Conservation (phyloP, 2,329 filamentous ascomycete species). For the Amylocarpus encephaloides region DNA sequence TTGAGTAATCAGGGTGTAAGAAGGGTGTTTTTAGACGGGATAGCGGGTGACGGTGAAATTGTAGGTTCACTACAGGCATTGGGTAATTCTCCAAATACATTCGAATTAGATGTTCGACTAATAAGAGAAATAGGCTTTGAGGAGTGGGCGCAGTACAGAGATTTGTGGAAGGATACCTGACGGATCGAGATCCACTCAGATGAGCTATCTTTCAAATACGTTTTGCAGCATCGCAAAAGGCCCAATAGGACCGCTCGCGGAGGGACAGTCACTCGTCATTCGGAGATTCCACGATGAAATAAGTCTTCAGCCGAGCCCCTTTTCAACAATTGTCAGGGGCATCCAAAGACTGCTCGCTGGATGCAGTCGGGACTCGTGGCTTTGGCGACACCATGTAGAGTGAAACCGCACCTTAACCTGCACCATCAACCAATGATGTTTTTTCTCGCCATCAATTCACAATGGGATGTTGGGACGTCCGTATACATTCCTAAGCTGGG, state of each 20-base stretch:
- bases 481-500: neutral
- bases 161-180: slow-evolving; percentile 42
- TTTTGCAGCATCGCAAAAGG: no score
- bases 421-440: neutral
- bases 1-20: slow-evolving; percentile 45
- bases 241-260: no score
- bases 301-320: no score
- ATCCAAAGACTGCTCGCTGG: no score
- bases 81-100: slow-evolving; percentile 36
- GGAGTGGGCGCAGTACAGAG: slow-evolving; percentile 52
- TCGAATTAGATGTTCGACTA: neutral
- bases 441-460: neutral
- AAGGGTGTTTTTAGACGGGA: slow-evolving; percentile 49
- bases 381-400: no score
- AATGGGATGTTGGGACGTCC: neutral
- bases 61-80: slow-evolving; percentile 45
- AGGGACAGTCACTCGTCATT: no score
- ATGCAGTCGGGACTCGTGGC: no score
- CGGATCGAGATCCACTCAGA: neutral
- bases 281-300: no score
- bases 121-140: slow-evolving; percentile 42
- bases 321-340: no score
- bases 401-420: neutral
- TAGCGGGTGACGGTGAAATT: slow-evolving; percentile 36
- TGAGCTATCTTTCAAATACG: no score